Conservation (phyloP, 257 asterid genomes). For the Penstemon newberryi region DNA sequence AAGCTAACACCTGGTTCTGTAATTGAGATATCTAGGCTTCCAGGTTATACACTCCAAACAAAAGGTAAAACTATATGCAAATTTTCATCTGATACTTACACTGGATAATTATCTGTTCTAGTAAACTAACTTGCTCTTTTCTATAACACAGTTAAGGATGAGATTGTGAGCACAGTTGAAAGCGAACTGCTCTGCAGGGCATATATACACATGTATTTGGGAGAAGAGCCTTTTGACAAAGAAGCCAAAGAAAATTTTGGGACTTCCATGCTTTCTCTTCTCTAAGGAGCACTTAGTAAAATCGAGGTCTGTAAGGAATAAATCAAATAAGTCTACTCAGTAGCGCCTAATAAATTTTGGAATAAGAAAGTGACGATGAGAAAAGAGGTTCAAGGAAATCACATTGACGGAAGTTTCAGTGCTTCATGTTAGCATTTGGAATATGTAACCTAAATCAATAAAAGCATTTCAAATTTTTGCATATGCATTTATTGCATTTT, state of each 20-base stretch:
- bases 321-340: slow-evolving; percentile 28
- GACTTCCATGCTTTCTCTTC: slow-evolving; percentile 50
- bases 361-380: slow-evolving; percentile 35
- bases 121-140: slow-evolving; percentile 15
- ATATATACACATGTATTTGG: slow-evolving; percentile 56
- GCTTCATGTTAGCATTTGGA: slow-evolving; percentile 24
- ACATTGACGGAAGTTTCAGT: slow-evolving; percentile 10
- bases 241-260: slow-evolving; percentile 75
- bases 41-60: slow-evolving; percentile 73
- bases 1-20: slow-evolving; percentile 67
- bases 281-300: slow-evolving; percentile 38
- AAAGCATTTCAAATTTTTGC: slow-evolving; percentile 5
- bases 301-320: slow-evolving; percentile 40
- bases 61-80: slow-evolving; percentile 42
- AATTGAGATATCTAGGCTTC: slow-evolving; percentile 74
- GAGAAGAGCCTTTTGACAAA: slow-evolving; percentile 78
- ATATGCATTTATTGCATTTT: slow-evolving; percentile 14
- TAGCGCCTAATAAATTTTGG: slow-evolving; percentile 35
- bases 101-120: neutral
- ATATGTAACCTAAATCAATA: slow-evolving; percentile 23
- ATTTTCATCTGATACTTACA: neutral
- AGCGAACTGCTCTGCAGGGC: slow-evolving; percentile 82
- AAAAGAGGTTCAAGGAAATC: slow-evolving; percentile 19
- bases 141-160: slow-evolving; percentile 54
- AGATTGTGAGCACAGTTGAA: slow-evolving; percentile 60